These are phyloP conservation scores for Rhynchosporium agropyri DNA, from an alignment of 2,329 filamentous ascomycete species.

Conservation along the genomic window DNA sequence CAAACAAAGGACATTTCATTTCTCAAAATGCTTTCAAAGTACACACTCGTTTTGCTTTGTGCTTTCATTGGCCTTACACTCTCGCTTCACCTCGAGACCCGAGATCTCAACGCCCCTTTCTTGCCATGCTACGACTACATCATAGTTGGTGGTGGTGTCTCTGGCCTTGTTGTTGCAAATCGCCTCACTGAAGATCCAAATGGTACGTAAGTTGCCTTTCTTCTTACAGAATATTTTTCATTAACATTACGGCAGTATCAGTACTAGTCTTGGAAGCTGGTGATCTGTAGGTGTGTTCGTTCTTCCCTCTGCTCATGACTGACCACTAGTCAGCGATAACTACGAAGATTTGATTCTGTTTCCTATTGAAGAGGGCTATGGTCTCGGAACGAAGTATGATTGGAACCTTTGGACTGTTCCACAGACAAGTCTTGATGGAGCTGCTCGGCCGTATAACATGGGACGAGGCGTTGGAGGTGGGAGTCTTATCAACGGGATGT, in stretches of 20 bases:
- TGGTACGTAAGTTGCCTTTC: conserved; percentile 16
- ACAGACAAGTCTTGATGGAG: conserved; percentile 42
- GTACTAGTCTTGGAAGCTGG: conserved; percentile 38
- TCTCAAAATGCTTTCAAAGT: background rate
- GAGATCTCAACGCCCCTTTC: conserved; percentile 32
- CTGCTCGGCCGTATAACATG: conserved; percentile 32
- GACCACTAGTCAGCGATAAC: conserved; percentile 29
- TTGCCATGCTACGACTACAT: conserved; percentile 45
- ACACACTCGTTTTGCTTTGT: conserved; percentile 13
- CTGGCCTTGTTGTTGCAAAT: conserved; percentile 50
- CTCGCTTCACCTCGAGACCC: conserved; percentile 27
- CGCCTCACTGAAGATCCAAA: conserved; percentile 46
- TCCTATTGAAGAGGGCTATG: conserved; percentile 35
- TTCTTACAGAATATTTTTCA: background rate
- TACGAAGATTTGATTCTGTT: conserved; percentile 35
- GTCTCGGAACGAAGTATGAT: conserved; percentile 46
- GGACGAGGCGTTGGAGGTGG: conserved; percentile 43
- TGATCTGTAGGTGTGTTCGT: conserved; percentile 25
- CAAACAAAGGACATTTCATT: background rate
- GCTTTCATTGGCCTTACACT: conserved; percentile 18
- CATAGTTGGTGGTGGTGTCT: conserved; percentile 51
- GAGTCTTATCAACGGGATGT: conserved; percentile 46
- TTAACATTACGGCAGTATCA: conserved; percentile 30
- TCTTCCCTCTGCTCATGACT: background rate
- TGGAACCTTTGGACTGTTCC: conserved; percentile 47